A percentile compares a stretch with the other conserved stretches of the same genome.
Evolutionary conservation across 1,284 basidiomycete species (phyloP).

Genomic region (Apiotrichum montevideense): DNA sequence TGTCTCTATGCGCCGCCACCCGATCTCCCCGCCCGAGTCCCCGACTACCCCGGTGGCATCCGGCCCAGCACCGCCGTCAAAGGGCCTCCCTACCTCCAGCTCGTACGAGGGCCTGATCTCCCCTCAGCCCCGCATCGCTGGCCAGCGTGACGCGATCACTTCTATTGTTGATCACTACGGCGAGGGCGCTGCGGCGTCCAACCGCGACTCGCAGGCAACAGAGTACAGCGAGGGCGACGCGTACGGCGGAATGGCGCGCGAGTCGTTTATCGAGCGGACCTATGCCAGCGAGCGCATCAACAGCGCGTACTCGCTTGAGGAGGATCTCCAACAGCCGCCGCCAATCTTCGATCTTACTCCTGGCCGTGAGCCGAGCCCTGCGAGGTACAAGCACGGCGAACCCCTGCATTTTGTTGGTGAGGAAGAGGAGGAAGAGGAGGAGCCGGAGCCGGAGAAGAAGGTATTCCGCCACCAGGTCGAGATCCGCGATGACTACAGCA

Average conservation of each 20-base stretch:
- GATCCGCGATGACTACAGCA: not conserved
- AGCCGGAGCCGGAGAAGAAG: too few species aligned
- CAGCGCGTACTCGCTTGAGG: constrained; percentile 8
- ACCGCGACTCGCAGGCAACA: not conserved
- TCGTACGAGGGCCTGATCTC: constrained; percentile 12
- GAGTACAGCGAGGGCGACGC: constrained; percentile 9
- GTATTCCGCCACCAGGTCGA: not conserved
- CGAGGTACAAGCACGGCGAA: constrained; percentile 74
- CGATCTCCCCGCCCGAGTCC: constrained; percentile 2
- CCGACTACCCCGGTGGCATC: not conserved
- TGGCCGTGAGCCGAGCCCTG: constrained; percentile 58
- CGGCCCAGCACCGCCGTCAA: not conserved
- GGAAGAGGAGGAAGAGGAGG: constrained; percentile 1
- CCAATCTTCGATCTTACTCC: constrained; percentile 49
- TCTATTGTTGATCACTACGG: constrained; percentile 19
- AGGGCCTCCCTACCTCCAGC: not conserved
- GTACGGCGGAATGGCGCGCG: constrained; percentile 12
- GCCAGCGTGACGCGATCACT: constrained; percentile 13
- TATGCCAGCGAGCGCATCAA: constrained; percentile 14
- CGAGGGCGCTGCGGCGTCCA: not conserved
- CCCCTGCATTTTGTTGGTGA: constrained; percentile 58
- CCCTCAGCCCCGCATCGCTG: constrained; percentile 7
- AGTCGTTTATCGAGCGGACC: constrained; percentile 11
- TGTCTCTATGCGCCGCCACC: constrained; percentile 4
- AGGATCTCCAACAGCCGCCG: constrained; percentile 21